Evolutionary conservation across 192 early-diverging fungal genomes (phyloP), one percentile per base, ranked within the genome.

Genomic region (Mortierella antarctica): DNA sequence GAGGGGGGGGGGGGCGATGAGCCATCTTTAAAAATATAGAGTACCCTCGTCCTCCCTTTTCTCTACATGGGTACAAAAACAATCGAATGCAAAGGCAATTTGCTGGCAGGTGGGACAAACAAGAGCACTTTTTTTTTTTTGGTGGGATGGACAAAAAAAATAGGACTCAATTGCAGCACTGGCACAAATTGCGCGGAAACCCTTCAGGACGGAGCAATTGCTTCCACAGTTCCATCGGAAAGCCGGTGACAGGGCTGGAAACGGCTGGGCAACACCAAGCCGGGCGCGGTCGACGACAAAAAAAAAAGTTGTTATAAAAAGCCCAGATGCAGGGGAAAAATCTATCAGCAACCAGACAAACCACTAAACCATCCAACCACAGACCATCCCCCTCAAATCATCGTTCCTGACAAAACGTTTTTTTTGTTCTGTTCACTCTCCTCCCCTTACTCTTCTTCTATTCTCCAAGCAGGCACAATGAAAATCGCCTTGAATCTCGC

Each of bases 401-500:
- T 31, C 31, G 31, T 31, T 31, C 31, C 31, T 31, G 31, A 31
- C 3, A 31, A 31, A 3, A 31, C 31, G 31, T 31, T 31, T 31
- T 31, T 31, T 31, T 31, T 31, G 31, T 31, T 31, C 3, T 31
- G 31, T 31, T 31, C 31, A 31, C 31, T 31, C 3, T 31, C 31
- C 15, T 4, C 54, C 9, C 21, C 20, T 20, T 7, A 18, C 17
- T 56, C 15, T 20, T 56, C 54, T 20, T 56, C 20, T 56, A n/a
- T 4, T 20, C 20, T 56, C 31, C 20, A 56, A 1, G 10, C 21
- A 9, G 9, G 10, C 45, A 18, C 61, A 6, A 62, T 62, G 61
- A 62, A 49, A 47, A 18, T 62, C n/a, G 21, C 17, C 21, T 49
- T 62, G 44, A 62, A 50, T 18, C 20, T 62, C 21, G 61, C 61